Evolutionary conservation across 352 stramenopile species (phyloP).

Genomic region (Globisporangium nodosum): DNA sequence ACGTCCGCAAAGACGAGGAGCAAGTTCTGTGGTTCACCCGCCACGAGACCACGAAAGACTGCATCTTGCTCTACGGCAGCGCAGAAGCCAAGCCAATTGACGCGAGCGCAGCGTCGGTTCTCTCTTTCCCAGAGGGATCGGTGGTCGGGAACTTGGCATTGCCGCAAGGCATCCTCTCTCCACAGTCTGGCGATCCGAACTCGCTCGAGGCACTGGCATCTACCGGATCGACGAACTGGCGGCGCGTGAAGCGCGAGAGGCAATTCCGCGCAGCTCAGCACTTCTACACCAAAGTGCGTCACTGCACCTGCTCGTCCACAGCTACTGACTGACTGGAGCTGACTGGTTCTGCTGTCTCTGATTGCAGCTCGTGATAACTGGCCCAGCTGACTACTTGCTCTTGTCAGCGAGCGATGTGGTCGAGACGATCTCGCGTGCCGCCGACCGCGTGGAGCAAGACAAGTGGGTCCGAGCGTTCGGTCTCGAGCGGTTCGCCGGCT

Average conservation of each 20-base stretch:
- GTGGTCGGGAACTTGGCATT: constrained; percentile 30
- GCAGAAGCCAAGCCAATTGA: constrained; percentile 34
- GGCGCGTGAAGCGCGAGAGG: constrained; percentile 31
- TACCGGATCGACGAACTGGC: constrained; percentile 21
- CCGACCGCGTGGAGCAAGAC: constrained; percentile 22
- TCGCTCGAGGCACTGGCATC: constrained; percentile 6
- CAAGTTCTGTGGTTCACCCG: constrained; percentile 31
- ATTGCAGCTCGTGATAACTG: constrained; percentile 9
- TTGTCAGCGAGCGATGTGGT: constrained; percentile 27
- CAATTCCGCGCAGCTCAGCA: constrained; percentile 23
- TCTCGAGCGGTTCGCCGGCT: constrained; percentile 27
- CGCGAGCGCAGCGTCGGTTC: constrained; percentile 15
- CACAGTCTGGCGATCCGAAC: neutral
- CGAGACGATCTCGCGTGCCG: constrained; percentile 23
- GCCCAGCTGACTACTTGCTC: constrained; percentile 37
- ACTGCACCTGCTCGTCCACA: neutral
- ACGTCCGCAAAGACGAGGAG: constrained; percentile 30
- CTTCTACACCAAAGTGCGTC: constrained; percentile 25
- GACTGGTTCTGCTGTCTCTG: neutral
- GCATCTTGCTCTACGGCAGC: constrained; percentile 35
- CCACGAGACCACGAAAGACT: constrained; percentile 28
- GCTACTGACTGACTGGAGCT: neutral
- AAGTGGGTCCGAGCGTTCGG: constrained; percentile 29
- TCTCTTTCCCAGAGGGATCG: constrained; percentile 34
- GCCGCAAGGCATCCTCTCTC: constrained; percentile 3